Conservation (phyloP, 2,329 filamentous ascomycete species). For the Fusarium sulawesiense region DNA sequence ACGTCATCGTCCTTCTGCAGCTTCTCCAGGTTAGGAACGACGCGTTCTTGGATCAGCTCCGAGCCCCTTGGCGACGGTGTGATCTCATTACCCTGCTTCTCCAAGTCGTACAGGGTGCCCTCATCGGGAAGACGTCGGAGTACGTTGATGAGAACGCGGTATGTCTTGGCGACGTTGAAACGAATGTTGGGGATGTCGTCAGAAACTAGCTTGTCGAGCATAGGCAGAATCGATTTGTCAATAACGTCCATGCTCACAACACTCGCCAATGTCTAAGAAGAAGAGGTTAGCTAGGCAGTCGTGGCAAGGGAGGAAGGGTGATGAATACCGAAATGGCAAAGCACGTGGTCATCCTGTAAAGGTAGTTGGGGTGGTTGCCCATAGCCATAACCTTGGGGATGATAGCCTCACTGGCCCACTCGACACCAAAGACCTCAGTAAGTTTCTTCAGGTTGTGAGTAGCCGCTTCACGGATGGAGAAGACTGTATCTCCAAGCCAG, state of each 20-base stretch:
- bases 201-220: slow-evolving; percentile 91
- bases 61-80: slow-evolving; percentile 77
- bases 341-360: slow-evolving; percentile 99
- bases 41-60: slow-evolving; percentile 85
- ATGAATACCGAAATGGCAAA: slow-evolving; percentile 93
- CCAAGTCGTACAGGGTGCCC: slow-evolving; percentile 85
- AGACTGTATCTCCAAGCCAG: slow-evolving; percentile 98
- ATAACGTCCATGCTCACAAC: slow-evolving; percentile 96
- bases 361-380: slow-evolving; percentile 98
- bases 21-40: slow-evolving; percentile 92
- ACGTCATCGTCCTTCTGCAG: slow-evolving; percentile 97
- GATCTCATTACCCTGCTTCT: slow-evolving; percentile 76
- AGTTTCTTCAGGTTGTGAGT: slow-evolving; percentile 98
- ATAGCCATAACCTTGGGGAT: slow-evolving; percentile 99
- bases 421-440: slow-evolving; percentile 97
- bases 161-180: slow-evolving; percentile 99
- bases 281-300: slow-evolving; percentile 39
- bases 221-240: slow-evolving; percentile 90
- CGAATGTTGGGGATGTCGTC: slow-evolving; percentile 99
- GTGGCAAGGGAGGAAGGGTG: not conserved
- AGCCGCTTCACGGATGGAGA: slow-evolving; percentile 96
- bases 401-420: slow-evolving; percentile 96
- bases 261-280: slow-evolving; percentile 82
- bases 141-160: slow-evolving; percentile 88
- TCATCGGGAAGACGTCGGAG: slow-evolving; percentile 90